Base-by-base conservation (phyloP, 2,329 filamentous ascomycete species). In the Colletotrichum caudatum region DNA sequence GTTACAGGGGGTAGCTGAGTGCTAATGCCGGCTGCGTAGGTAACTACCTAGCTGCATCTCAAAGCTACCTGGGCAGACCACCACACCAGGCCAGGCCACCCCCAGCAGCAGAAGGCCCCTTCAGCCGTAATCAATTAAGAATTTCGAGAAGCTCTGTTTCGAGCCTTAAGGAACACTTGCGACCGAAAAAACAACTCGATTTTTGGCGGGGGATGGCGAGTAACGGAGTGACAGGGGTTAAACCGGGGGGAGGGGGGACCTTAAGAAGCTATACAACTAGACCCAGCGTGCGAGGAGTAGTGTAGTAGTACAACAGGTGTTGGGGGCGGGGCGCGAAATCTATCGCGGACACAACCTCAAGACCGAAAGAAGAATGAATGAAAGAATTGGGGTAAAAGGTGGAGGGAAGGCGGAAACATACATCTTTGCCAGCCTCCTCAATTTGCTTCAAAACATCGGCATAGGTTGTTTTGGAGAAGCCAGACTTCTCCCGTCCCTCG, bases 401-500 rank as follows among this genome's bases (percentile, higher is more conserved):
- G 29, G 29, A 29, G 29, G 3, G 26, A 76, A 72, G 18, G 2
- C 4, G 68, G 66, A 74, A 74, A 77, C 82, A 87, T 83, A 96
- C 94, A 90, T 96, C 89, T 80, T 90, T 88, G 78, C 88, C 88
- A 78, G 93, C 91, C 76, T 86, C 86, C 74, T 94, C 90, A 75
- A 98, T 89, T 74, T 88, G 86, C 77, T 95, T 90, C 76, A 98
- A 87, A 74, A 98, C 91, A 74, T 92, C 91, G 77, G 89, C 88
- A 82, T 90, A 97, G 2, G 93, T 96, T 75, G 89, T 90, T 61
- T 91, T 80, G 54, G 86, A 82, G 77, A 93, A 94, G 65, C 93
- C 93, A 75, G 89, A 92, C 76, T 87, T 82, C 67, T 84, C 77
- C 70, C 90, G 85, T 44, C 82, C 81, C 51, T 82, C 81, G 63